Evolutionary conservation across 257 asterid species (phyloP), one percentile per base, ranked within the genome.

Genomic region (Vinca minor): DNA sequence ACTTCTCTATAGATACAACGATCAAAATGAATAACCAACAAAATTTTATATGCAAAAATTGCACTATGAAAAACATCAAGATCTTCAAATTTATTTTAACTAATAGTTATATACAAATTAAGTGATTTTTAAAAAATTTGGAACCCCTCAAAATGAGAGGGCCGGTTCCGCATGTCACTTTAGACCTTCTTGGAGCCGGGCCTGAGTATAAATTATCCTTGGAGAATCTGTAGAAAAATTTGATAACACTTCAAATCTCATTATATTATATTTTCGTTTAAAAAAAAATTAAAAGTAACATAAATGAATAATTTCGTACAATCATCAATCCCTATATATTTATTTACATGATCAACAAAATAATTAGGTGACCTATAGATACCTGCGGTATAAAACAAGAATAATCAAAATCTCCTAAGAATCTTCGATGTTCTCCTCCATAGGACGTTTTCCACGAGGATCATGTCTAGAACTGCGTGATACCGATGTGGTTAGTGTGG

Each of bases 361-460:
- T 28, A 23, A 55, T 47, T 25, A 44, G 45, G 57, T 13, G 32
- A 25, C 32, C 34, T 23, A 50, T 46, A 46, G 18, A 4, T 46
- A 62, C 56, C 46, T 46, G 50, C 25, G 57, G 66, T 67, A 35
- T 68, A 69, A 66, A 68, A 66, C 66, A 68, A 67, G 47, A 66
- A 72, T 63, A 67, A 71, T 55, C 69, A 48, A 39, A 46, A 70
- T 57, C 67, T 62, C 44, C 69, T 29, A 49, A 36, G 63, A 47
- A 46, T 65, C n/a, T n/a, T n/a, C 61, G 67, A 77, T 60, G 69
- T 79, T 78, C 15, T 66, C 66, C 26, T 44, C 69, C 72, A 81
- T 72, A 2, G 85, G 89, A 44, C 79, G 79, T 77, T 89, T 83
- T 4, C 87, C 89, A 47, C 73, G 76, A 47, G 80, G 80, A 66